phyloP scores from a whole-genome alignment of 495 filamentous ascomycete genomes.

The Aspergillus egyptiacus region DNA sequence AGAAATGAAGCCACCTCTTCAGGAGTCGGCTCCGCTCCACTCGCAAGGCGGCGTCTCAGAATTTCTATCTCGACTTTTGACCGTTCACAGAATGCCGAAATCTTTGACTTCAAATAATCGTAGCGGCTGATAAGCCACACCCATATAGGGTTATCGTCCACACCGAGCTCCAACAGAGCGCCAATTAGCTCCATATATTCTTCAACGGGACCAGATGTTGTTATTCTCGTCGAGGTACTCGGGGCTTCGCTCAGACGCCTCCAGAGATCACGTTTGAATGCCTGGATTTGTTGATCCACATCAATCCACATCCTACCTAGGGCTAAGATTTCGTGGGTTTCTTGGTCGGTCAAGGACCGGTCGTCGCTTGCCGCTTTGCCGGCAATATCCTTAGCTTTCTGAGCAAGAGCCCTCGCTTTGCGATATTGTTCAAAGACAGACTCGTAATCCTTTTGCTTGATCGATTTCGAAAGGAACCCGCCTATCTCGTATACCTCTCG shows the following conservation, averaged over 20 bases:
- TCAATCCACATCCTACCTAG: slow-evolving; percentile 94
- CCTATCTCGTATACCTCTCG: slow-evolving; percentile 76
- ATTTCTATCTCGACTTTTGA: slow-evolving; percentile 89
- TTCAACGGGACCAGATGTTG: slow-evolving; percentile 50
- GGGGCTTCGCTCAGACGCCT: slow-evolving; percentile 59
- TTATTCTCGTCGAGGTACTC: slow-evolving; percentile 37
- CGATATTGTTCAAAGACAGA: slow-evolving; percentile 78
- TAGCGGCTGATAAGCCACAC: slow-evolving; percentile 86
- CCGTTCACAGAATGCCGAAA: slow-evolving; percentile 69
- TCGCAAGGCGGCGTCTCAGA: slow-evolving; percentile 70
- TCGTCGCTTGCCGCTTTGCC: slow-evolving; percentile 43
- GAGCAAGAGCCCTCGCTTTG: slow-evolving; percentile 66
- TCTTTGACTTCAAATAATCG: slow-evolving; percentile 80
- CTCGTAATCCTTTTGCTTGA: slow-evolving; percentile 86
- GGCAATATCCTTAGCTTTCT: slow-evolving; percentile 62
- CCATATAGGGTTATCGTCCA: slow-evolving; percentile 94
- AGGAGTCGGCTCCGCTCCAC: slow-evolving; percentile 60
- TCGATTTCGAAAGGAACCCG: slow-evolving; percentile 69
- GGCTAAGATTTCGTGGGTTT: slow-evolving; percentile 77
- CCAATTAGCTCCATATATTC: slow-evolving; percentile 87
- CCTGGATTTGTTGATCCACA: slow-evolving; percentile 73
- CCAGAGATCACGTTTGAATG: slow-evolving; percentile 88
- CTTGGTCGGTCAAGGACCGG: slow-evolving; percentile 56
- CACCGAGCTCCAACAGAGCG: slow-evolving; percentile 81
- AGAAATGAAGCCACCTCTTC: slow-evolving; percentile 67